These are phyloP conservation scores for Trichoderma harzianum DNA, from an alignment of 2,329 filamentous ascomycete genomes.

Conservation along the genomic window DNA sequence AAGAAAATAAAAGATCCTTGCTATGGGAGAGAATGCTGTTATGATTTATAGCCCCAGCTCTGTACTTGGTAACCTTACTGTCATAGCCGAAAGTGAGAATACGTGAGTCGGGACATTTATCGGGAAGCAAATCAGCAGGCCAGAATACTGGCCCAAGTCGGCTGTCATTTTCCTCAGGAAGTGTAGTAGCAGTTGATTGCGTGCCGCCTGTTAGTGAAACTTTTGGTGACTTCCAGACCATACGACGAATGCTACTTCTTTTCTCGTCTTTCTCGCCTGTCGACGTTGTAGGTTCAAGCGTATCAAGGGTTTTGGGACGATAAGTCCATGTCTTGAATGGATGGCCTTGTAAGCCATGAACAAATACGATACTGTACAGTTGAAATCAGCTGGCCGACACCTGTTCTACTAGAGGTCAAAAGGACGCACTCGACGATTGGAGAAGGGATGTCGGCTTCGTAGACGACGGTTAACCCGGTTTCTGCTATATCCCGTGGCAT, in stretches of 20 bases:
- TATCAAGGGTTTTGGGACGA: background rate
- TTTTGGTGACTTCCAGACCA: background rate
- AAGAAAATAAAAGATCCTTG: background rate
- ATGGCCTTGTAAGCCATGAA: background rate
- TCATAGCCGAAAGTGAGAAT: background rate
- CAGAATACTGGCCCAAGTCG: background rate
- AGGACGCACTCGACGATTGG: background rate
- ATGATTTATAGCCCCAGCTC: background rate
- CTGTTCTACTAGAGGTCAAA: no score
- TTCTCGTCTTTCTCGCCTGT: background rate
- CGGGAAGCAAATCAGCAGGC: background rate
- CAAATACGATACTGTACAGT: background rate
- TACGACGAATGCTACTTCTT: background rate
- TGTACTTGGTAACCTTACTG: background rate
- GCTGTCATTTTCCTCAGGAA: background rate
- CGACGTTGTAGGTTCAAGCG: background rate
- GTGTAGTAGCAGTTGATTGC: background rate
- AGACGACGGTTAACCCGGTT: background rate
- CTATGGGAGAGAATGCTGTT: background rate
- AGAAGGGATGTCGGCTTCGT: background rate
- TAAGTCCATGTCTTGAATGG: background rate
- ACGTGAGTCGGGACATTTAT: background rate
- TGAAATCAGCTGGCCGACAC: no score
- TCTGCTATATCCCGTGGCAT: no score
- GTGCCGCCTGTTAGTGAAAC: fast-evolving